Base-by-base conservation (phyloP, 2,329 filamentous ascomycete genomes). In the Chalaropsis thielavioides region DNA sequence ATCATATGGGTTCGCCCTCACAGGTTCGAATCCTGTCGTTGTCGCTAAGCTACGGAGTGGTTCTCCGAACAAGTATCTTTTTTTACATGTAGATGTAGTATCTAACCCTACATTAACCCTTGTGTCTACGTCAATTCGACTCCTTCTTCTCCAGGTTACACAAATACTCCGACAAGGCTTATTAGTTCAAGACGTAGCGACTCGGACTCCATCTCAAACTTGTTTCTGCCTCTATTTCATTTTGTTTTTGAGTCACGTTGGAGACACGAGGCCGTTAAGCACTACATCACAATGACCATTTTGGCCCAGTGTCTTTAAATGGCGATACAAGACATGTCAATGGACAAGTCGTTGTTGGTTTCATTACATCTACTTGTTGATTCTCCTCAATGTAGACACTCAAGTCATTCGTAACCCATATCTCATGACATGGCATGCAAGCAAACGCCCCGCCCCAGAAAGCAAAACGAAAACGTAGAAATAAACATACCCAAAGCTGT, bases 11-110 rank as follows among this genome's bases (percentile, higher is more conserved):
- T 64, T 66, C 56, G 65, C 54, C 56, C 64, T 61, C 64, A 63
- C 64, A 66, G 65, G 65, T 66, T 64, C 64, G 64, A 66, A 64
- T 64, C 65, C 65, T 64, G 61, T 66, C 64, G 61, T 63, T 66
- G 64, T 66, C 64, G 64, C 17, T 38, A 19, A 11, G 17, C n/a
- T 44, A 24, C 58, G 46, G 8, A 1, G 6, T 19, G 10, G 7
- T 31, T 10, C 5, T 43, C 1, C 1, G 49, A 2, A 15, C n/a
- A 4, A 10, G 10, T 17, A n/a, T 11, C n/a, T 15, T 31, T 17
- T 58, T 43, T 41, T 58, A 10, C 0, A 22, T 19, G 5, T 1
- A 49, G 8, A 22, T 17, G 10, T n/a, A 0, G 1, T n/a, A n/a
- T n/a, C 6, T 31, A 31, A 31, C 31, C 31, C 31, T 31, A 31